Conservation (phyloP, 257 asterid genomes). For the Verbascum thapsus region DNA sequence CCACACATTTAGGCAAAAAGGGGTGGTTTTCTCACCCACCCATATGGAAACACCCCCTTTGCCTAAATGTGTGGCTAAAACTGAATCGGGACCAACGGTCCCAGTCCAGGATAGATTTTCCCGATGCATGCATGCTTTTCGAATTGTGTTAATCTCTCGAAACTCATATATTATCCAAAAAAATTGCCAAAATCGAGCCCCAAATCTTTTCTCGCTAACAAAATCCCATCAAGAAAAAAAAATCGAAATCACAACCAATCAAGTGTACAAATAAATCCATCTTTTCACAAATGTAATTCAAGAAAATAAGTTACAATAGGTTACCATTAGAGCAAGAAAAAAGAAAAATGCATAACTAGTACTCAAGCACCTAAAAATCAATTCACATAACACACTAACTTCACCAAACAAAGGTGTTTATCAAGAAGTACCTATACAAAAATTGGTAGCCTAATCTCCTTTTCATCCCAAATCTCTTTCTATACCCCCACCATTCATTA, state of each 20-base stretch:
- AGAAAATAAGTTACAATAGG: slow-evolving; percentile 14
- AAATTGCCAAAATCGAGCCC: no score
- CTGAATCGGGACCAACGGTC: no score
- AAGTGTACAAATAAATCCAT: not conserved
- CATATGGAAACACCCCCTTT: no score
- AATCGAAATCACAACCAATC: not conserved
- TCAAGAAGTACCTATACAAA: slow-evolving; percentile 55
- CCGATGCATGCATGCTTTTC: no score
- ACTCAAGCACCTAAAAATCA: slow-evolving; percentile 28
- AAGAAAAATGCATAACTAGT: slow-evolving; percentile 21
- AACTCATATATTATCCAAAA: no score
- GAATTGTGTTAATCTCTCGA: no score
- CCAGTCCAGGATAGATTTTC: no score
- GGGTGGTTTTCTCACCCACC: no score
- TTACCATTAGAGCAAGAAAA: slow-evolving; percentile 13
- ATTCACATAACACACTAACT: slow-evolving; percentile 32
- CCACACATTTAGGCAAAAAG: no score
- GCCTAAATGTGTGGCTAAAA: no score
- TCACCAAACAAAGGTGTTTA: slow-evolving; percentile 34
- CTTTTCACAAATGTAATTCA: slow-evolving; percentile 8
- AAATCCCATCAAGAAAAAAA: no score
- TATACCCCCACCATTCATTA: slow-evolving; percentile 46
- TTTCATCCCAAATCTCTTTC: slow-evolving; percentile 31
- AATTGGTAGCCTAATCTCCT: slow-evolving; percentile 30
- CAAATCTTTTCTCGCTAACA: no score